Evolutionary conservation across 345 rosid species (phyloP), one percentile per base, ranked within the genome.

Genomic region (Boechera divaricarpa): DNA sequence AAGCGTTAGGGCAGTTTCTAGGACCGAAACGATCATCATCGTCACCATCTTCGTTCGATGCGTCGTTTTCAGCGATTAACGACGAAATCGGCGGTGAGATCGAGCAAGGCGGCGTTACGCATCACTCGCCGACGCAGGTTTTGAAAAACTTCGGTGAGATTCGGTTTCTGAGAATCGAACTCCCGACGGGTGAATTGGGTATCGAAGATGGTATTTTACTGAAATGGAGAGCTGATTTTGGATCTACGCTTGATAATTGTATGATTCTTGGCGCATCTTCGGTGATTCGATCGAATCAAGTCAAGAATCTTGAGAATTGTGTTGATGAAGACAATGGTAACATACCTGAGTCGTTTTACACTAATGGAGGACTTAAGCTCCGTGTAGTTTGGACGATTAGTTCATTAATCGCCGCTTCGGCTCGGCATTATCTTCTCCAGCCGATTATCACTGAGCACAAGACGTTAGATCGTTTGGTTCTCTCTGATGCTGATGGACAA

Each of bases 321-420:
- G 29, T 72, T 16, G 82, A 81, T 7, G 96, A 90, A 10, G 98
- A 94, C 67, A 88, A 84, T 75, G 98, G 94, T 38, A 89, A 84
- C 76, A 94, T 94, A 67, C 98, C 98, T 2, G 98, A 94, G 59
- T 92, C 98, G 13, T 92, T 94, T 69, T 92, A 94, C 82, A 94
- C 98, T 0, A 92, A 94, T 59, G 98, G 98, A 13, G 97, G 97
- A 4, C 82, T 94, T 82, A 94, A 92, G 81, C 82, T 90, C 62
- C 82, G 98, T 35, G 98, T 94, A 1, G 98, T 94, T 42, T 94
- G 98, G 98, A 92, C 98, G 4, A 94, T 90, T 26, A 90, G 97
- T 77, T 94, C 98, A 0, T 68, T 94, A 63, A 94, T 94, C 31
- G 98, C 98, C 1, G 98, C 98, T 2, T 94, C 98, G 0, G 97